Conservation (phyloP, 352 stramenopile genomes). For the Phytopythium montanum region DNA sequence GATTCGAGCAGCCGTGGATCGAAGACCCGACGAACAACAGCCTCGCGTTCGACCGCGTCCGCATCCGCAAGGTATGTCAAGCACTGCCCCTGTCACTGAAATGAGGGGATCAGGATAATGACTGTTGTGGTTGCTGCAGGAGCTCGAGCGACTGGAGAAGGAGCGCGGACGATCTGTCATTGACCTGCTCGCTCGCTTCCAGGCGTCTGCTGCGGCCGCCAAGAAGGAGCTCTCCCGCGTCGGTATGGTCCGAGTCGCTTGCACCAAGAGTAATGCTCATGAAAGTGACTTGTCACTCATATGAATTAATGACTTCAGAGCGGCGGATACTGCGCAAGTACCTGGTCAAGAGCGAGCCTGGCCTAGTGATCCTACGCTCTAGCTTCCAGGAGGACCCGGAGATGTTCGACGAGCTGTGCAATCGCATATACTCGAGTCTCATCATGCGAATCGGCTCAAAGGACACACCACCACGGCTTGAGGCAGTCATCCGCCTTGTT, state of each 20-base stretch:
- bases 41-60: constrained; percentile 71
- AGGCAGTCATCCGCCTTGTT: constrained; percentile 43
- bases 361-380: constrained; percentile 32
- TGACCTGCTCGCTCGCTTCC: constrained; percentile 43
- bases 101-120: neutral
- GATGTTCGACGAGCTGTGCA: constrained; percentile 65
- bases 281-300: too few species aligned
- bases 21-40: constrained; percentile 84
- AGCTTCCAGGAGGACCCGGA: constrained; percentile 38
- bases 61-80: constrained; percentile 71
- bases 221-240: constrained; percentile 44
- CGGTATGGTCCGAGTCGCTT: constrained; percentile 22
- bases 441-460: constrained; percentile 53
- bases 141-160: constrained; percentile 39
- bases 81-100: neutral
- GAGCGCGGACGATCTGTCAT: constrained; percentile 33
- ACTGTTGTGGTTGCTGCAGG: constrained; percentile 17
- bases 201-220: constrained; percentile 37
- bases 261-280: too few species aligned
- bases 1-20: constrained; percentile 72
- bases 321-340: constrained; percentile 44
- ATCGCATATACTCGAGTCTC: constrained; percentile 56
- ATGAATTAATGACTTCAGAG: constrained; percentile 44
- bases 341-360: constrained; percentile 14
- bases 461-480: constrained; percentile 50